Evolutionary conservation across 1,139 yeast genomes (phyloP).

Genomic region (Kodamaea anthophila): DNA sequence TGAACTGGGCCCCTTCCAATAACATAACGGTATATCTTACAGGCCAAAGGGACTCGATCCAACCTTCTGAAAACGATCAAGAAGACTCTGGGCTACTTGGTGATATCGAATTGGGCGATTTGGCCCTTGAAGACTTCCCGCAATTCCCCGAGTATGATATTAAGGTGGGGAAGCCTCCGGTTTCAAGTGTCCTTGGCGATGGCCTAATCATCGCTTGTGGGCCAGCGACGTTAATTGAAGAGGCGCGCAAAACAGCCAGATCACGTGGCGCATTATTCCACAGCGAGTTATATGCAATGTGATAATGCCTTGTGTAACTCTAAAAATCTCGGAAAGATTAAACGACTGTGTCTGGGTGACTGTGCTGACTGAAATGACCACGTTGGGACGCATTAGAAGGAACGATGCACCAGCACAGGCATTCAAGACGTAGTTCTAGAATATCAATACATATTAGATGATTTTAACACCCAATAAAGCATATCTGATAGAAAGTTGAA

Average conservation of each 20-base stretch:
- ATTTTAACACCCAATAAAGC: no score
- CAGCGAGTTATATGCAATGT: conserved; percentile 40
- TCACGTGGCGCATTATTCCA: conserved; percentile 30
- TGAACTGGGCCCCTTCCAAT: conserved; percentile 16
- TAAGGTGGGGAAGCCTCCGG: conserved; percentile 36
- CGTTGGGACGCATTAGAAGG: no score
- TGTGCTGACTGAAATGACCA: no score
- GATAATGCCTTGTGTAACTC: no score
- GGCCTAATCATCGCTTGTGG: conserved; percentile 71
- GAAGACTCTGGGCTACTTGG: conserved; percentile 9
- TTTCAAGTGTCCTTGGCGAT: conserved; percentile 24
- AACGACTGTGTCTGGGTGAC: no score
- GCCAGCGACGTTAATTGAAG: conserved; percentile 46
- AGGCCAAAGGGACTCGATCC: conserved; percentile 7
- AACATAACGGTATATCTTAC: conserved; percentile 20
- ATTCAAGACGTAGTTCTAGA: no score
- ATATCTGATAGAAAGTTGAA: no score
- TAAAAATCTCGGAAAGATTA: no score
- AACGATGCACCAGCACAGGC: no score
- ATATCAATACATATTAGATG: no score
- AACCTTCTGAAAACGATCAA: conserved; percentile 8
- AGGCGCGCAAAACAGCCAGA: conserved; percentile 19
- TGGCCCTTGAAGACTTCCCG: conserved; percentile 3
- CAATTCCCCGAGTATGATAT: conserved; percentile 6
- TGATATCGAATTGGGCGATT: conserved; percentile 9